Base-by-base conservation (phyloP, 495 filamentous ascomycete species). In the Copromyces sp. region DNA sequence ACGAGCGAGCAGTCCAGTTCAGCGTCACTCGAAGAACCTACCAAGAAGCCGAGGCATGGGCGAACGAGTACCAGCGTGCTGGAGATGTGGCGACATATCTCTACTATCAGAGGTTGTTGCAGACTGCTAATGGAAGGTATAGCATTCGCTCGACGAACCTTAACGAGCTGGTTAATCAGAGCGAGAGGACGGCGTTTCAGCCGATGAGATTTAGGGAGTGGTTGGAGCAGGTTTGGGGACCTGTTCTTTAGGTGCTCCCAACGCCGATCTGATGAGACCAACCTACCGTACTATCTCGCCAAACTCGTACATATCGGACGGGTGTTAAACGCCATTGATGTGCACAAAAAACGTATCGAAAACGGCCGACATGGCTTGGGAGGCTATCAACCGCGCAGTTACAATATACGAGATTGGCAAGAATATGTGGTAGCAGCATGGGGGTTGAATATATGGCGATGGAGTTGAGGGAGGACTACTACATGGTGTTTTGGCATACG, bases 101-200 rank as follows among this genome's bases (percentile, higher is more conserved):
- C 44, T 79, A 80, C 69, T 81, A 84, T 70, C 85, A 87, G 65
- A 75, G 83, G 39, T 78, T 88, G 68, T 75, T 87, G 9, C 84
- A 86, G 45, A 85, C 83, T 8, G 85, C 86, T 39, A 80, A 85
- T 37, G 86, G 85, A 8, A 80, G 86, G 24, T 87, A 87, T 59
- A 80, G 81, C 16, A 84, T 87, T 38, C 78, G 78, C 29, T 75
- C 81, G 39, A 65, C 82, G 11, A 87, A 87, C 71, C 78, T 87
- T 37, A 85, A 85, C 74, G 75, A 81, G 1, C 65, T 72, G 42
- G 77, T 83, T 20, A 83, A 85, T 47, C 77, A 81, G 32, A 82
- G 81, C 75, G 77, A 80, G 11, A 74, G 75, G 3, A 81, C 83
- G 2, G 75, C 82, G 7, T 69, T 86, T 29, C 79, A 83, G 61